These are phyloP conservation scores for Novymonas esmeraldas DNA, from an alignment of 208 protist genomes.

Conservation along the genomic window DNA sequence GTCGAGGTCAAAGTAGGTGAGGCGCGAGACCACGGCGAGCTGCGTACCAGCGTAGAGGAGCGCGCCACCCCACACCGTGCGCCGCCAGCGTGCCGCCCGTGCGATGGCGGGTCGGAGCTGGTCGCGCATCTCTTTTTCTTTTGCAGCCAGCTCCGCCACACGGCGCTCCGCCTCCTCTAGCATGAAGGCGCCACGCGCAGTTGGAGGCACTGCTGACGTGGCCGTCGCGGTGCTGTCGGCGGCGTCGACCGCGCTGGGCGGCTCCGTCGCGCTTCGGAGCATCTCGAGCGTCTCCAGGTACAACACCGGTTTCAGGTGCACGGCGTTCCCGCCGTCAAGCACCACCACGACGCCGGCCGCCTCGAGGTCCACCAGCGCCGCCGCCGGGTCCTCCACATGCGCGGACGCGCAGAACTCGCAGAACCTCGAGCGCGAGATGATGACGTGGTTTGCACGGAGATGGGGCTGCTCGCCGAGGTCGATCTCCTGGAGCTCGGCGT, in stretches of 20 bases:
- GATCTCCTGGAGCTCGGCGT: constrained; percentile 37
- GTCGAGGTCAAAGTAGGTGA: constrained; percentile 89
- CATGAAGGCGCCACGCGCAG: constrained; percentile 30
- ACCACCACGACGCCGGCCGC: constrained; percentile 61
- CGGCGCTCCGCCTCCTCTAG: constrained; percentile 42
- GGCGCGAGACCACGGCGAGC: constrained; percentile 76
- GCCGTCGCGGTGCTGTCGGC: not conserved
- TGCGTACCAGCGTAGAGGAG: constrained; percentile 65
- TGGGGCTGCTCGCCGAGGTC: constrained; percentile 15
- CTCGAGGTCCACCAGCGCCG: constrained; percentile 44
- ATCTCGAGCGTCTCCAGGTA: constrained; percentile 46
- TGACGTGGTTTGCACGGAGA: constrained; percentile 24
- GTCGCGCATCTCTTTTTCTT: constrained; percentile 44
- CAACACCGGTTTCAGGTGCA: constrained; percentile 70
- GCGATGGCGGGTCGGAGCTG: constrained; percentile 51
- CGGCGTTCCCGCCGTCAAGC: constrained; percentile 40
- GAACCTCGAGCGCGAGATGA: constrained; percentile 64
- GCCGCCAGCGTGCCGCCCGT: constrained; percentile 57
- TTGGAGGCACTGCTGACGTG: not conserved
- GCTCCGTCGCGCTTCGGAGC: not conserved
- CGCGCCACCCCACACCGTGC: constrained; percentile 61
- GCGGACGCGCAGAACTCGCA: constrained; percentile 49
- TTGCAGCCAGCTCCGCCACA: constrained; percentile 32
- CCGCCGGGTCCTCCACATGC: constrained; percentile 51
- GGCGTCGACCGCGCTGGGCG: no score